These are phyloP conservation scores for Moringa oleifera DNA, from an alignment of 345 rosid genomes.

Conservation along the genomic window DNA sequence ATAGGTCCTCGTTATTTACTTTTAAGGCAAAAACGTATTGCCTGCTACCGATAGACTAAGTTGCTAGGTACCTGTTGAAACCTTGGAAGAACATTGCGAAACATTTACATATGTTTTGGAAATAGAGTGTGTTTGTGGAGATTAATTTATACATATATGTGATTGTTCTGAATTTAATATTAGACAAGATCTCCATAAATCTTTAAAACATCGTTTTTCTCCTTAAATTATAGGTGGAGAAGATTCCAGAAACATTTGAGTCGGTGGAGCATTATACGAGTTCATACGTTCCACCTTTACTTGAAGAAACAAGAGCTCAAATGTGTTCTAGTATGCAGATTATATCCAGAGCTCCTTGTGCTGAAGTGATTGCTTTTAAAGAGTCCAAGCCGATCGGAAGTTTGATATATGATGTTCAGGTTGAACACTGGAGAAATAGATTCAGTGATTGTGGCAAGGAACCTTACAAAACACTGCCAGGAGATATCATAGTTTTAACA, in stretches of 20 bases:
- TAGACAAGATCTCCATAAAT: too few species aligned
- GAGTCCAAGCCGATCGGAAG: not conserved
- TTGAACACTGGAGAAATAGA: conserved; percentile 37
- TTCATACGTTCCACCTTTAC: conserved; percentile 30
- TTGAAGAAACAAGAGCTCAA: conserved; percentile 42
- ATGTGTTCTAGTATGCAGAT: conserved; percentile 27
- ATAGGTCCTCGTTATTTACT: too few species aligned
- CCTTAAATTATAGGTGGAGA: conserved; percentile 27
- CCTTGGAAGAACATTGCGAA: too few species aligned
- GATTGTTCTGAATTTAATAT: not conserved
- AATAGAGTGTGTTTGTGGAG: too few species aligned
- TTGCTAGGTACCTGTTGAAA: too few species aligned
- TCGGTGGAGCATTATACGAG: conserved; percentile 22
- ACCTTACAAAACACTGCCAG: conserved; percentile 37
- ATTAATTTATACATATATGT: too few species aligned
- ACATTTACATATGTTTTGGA: too few species aligned
- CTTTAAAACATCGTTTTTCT: too few species aligned
- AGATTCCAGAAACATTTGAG: conserved; percentile 30
- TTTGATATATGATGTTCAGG: conserved; percentile 16
- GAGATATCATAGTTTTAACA: conserved; percentile 33
- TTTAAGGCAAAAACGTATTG: too few species aligned
- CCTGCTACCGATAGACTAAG: too few species aligned
- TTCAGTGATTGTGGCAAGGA: conserved; percentile 15
- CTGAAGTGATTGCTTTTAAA: conserved; percentile 12
- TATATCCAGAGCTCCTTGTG: conserved; percentile 29